Evolutionary conservation across 1,284 basidiomycete genomes (phyloP).

Genomic region (Leccinum subatratum): DNA sequence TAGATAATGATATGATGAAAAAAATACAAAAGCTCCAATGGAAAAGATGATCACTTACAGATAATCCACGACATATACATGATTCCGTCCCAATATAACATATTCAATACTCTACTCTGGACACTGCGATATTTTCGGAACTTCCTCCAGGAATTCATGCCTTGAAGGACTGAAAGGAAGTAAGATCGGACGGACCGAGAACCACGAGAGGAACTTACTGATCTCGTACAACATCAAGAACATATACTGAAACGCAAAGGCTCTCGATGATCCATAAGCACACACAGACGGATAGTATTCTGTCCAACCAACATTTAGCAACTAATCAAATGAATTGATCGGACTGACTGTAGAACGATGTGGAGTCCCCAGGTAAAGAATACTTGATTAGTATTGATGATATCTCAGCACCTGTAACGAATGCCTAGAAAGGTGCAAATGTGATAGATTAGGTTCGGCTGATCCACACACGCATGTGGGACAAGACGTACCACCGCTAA

Average conservation of each 20-base stretch:
- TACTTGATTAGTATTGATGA: not conserved
- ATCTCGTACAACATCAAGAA: slow-evolving; percentile 27
- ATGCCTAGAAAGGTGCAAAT: slow-evolving; percentile 11
- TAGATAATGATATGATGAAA: slow-evolving; percentile 4
- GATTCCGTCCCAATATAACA: slow-evolving; percentile 10
- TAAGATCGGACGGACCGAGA: slow-evolving; percentile 2
- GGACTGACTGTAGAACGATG: slow-evolving; percentile 17
- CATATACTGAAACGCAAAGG: slow-evolving; percentile 14
- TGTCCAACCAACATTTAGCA: slow-evolving; percentile 4
- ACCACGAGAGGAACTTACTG: slow-evolving; percentile 12
- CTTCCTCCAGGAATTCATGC: slow-evolving; percentile 27
- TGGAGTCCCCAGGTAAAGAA: not conserved
- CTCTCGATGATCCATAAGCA: slow-evolving; percentile 19
- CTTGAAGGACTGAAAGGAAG: slow-evolving; percentile 23
- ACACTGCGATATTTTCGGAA: slow-evolving; percentile 23
- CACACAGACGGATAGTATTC: slow-evolving; percentile 23
- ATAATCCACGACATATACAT: not conserved
- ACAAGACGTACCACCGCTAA: slow-evolving; percentile 19
- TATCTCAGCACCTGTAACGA: slow-evolving; percentile 10
- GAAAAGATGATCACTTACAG: not conserved
- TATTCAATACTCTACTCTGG: slow-evolving; percentile 19
- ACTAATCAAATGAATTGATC: not conserved
- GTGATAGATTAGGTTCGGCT: not conserved
- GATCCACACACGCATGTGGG: not conserved
- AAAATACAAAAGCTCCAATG: not conserved